phyloP scores from a whole-genome alignment of 2,329 filamentous ascomycete species.

The Pestalotiopsis sp. region DNA sequence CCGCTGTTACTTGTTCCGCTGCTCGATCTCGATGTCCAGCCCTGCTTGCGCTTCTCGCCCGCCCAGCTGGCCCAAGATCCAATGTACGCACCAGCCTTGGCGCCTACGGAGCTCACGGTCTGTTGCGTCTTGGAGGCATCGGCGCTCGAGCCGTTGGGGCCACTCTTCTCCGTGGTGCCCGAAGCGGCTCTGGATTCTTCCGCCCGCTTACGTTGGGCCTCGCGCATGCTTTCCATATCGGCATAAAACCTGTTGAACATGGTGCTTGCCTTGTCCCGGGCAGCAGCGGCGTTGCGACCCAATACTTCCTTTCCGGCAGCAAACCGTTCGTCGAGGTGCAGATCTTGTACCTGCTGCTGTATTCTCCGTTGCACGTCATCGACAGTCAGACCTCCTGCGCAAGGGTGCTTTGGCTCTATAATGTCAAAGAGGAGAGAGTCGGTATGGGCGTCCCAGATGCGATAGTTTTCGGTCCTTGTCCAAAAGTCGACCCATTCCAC shows the following conservation, averaged over 20 bases:
- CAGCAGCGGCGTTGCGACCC: conserved; percentile 85
- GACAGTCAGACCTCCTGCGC: conserved; percentile 87
- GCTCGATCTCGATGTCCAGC: conserved; percentile 37
- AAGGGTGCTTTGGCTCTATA: conserved; percentile 89
- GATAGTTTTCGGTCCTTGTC: conserved; percentile 86
- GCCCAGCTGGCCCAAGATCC: conserved; percentile 72
- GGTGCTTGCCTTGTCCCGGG: conserved; percentile 83
- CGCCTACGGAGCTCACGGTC: conserved; percentile 49
- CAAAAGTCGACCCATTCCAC: conserved; percentile 85
- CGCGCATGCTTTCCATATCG: conserved; percentile 82
- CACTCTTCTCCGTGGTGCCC: conserved; percentile 25
- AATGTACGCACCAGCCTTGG: conserved; percentile 64
- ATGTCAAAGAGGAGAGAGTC: conserved; percentile 93
- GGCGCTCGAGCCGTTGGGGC: conserved; percentile 21
- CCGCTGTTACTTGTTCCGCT: conserved; percentile 28
- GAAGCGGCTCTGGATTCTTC: conserved; percentile 51
- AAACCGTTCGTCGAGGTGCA: conserved; percentile 90
- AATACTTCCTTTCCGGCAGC: conserved; percentile 81
- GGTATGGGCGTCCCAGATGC: conserved; percentile 79
- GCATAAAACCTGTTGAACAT: conserved; percentile 88
- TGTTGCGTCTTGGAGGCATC: conserved; percentile 47
- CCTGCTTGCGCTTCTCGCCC: conserved; percentile 71
- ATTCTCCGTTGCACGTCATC: conserved; percentile 92
- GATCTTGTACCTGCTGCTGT: conserved; percentile 87
- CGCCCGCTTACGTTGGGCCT: conserved; percentile 66